These are phyloP conservation scores for Macadamia integrifolia DNA, from an alignment of 164 flowering plant genomes.

Conservation along the genomic window DNA sequence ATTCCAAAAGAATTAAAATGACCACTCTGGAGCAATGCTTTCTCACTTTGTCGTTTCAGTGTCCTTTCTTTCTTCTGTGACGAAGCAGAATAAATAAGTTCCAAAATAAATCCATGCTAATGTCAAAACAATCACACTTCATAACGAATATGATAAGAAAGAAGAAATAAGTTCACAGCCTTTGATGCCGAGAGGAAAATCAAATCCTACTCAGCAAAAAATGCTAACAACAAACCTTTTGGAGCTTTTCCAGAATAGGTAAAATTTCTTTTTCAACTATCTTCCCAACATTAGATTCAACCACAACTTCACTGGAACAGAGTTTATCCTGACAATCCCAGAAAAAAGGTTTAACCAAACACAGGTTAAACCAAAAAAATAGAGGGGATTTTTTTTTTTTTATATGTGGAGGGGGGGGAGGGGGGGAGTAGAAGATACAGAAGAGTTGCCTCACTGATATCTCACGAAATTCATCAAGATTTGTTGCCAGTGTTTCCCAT, in stretches of 20 bases:
- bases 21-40: slow-evolving; percentile 34
- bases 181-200: neutral
- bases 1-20: slow-evolving; percentile 19
- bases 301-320: slow-evolving; percentile 39
- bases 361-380: neutral
- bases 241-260: slow-evolving; percentile 59
- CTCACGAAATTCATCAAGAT: slow-evolving; percentile 64
- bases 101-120: neutral
- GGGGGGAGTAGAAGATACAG: no score
- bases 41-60: slow-evolving; percentile 36
- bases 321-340: slow-evolving; percentile 51
- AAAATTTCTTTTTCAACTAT: slow-evolving; percentile 41
- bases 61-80: slow-evolving; percentile 65
- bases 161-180: neutral
- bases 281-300: slow-evolving; percentile 45
- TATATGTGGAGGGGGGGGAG: no score
- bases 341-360: neutral
- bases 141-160: neutral
- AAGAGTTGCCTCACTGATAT: slow-evolving; percentile 41
- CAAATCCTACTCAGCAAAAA: neutral
- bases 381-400: no score
- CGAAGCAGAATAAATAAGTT: neutral
- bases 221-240: slow-evolving; percentile 39
- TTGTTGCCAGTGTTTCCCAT: slow-evolving; percentile 92
- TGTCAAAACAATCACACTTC: no score